Base-by-base conservation (phyloP, 2,329 filamentous ascomycete species). In the Phialemonium atrogriseum region DNA sequence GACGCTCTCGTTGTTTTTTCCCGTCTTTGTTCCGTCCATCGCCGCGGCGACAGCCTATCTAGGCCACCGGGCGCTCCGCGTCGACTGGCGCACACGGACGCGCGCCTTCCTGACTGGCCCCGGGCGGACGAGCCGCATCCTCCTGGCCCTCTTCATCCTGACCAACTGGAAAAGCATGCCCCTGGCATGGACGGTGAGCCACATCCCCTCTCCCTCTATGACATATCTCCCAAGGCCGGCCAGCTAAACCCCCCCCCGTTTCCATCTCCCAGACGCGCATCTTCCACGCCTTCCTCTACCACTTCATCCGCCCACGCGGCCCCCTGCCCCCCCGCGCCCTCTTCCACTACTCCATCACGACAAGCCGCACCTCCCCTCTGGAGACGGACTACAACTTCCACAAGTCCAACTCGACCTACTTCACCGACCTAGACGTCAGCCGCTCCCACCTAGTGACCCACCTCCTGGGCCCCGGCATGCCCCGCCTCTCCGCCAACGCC, bases 351-450 rank as follows among this genome's bases (percentile, higher is more conserved):
- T 37, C 38, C 45, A 42, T 59, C 41, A 50, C 50, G 5, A 21
- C 35, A 12, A 46, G 46, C 13, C 47, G 45, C 40, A 55, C 49
- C 31, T 43, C 49, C 9, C 45, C 55, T 6, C 43, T 54, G 32
- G 55, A 59, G 42, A 55, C 52, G 18, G 55, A 59, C 46, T 59
- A 59, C 53, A 59, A 59, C 48, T 30, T 58, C 25, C 55, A 59
- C 54, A 59, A 59, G 49, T 50, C 46, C 49, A 59, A 59, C 49
- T 51, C 73, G 45, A 94, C 87, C 18, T 94, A 93, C 64, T 94
- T 94, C 52, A 66, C 77, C 43, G 86, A 94, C 56, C 76, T 93
- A 43, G 87, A 94, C 57, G 73, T 89, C 37, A 77, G 81, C 23
- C 82, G 91, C 35, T 83, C 83, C 1, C 84, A 93, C 42, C 73